phyloP scores from a whole-genome alignment of 2,329 filamentous ascomycete species.

The Alternaria angustiovoidea region DNA sequence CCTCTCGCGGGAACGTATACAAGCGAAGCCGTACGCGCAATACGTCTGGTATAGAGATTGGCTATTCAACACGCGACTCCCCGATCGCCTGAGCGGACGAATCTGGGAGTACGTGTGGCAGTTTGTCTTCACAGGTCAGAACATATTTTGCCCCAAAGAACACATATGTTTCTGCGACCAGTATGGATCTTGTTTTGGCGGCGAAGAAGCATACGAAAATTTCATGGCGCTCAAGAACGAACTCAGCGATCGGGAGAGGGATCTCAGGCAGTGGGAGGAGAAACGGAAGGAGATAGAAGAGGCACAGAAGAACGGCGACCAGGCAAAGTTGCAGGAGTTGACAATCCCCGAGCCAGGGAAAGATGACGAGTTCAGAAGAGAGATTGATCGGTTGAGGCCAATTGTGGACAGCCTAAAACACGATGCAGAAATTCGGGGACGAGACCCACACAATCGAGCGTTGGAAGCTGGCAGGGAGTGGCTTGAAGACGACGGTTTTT shows the following conservation, averaged over 20 bases:
- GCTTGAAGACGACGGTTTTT: conserved; percentile 65
- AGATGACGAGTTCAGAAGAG: conserved; percentile 53
- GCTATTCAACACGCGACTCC: conserved; percentile 65
- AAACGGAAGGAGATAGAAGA: conserved; percentile 49
- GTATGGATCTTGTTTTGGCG: conserved; percentile 68
- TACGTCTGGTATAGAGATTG: conserved; percentile 68
- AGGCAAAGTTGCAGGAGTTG: conserved; percentile 43
- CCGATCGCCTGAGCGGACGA: conserved; percentile 65
- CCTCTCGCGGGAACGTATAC: conserved; percentile 65
- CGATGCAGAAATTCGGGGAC: conserved; percentile 60
- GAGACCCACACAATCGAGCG: conserved; percentile 61
- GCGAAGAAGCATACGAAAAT: conserved; percentile 56
- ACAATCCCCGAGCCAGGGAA: conserved; percentile 53
- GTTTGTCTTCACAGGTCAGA: conserved; percentile 64
- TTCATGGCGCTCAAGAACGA: conserved; percentile 59
- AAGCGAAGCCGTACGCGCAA: conserved; percentile 59
- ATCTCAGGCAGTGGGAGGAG: conserved; percentile 54
- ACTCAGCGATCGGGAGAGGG: conserved; percentile 51
- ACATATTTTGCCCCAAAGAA: conserved; percentile 61
- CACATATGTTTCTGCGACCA: conserved; percentile 70
- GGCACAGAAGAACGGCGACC: conserved; percentile 33
- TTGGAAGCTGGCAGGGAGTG: conserved; percentile 62
- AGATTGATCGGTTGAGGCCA: conserved; percentile 55
- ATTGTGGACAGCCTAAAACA: conserved; percentile 54
- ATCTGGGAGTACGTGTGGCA: conserved; percentile 73